Conservation (phyloP, 2,329 filamentous ascomycete species). For the Parastagonospora nodorum region DNA sequence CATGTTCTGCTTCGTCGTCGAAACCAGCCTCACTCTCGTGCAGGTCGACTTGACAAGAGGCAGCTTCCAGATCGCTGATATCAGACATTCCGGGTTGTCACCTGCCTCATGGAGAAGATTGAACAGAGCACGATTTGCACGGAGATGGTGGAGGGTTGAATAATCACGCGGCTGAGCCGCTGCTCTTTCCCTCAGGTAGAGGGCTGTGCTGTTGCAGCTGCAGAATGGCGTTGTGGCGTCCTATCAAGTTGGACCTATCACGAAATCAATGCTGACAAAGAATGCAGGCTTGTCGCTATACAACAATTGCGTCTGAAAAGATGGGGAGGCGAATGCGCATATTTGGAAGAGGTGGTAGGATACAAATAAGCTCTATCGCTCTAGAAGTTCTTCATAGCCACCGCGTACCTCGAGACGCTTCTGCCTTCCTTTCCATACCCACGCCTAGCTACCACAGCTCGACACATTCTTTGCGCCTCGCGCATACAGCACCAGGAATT, state of each 20-base stretch:
- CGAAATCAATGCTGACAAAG: not conserved
- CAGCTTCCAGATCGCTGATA: too few species aligned
- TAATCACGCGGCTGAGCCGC: constrained; percentile 1
- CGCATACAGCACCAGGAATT: not conserved
- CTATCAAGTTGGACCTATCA: constrained; percentile 1
- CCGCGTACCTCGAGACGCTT: too few species aligned
- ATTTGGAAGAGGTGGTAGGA: too few species aligned
- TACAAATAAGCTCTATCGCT: too few species aligned
- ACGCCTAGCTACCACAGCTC: too few species aligned
- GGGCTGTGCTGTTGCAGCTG: constrained; percentile 6
- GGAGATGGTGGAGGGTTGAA: not conserved
- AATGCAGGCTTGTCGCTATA: not conserved
- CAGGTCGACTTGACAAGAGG: not conserved
- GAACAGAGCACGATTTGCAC: too few species aligned
- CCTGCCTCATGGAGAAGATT: too few species aligned
- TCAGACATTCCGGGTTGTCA: too few species aligned
- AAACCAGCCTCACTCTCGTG: not conserved
- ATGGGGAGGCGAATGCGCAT: not conserved
- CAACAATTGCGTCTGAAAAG: not conserved
- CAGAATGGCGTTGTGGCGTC: constrained; percentile 1
- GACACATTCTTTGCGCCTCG: too few species aligned
- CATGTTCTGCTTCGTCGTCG: not conserved
- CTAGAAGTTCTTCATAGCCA: too few species aligned
- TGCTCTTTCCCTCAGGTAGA: not conserved
- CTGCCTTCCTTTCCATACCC: too few species aligned